Evolutionary conservation across 2,329 filamentous ascomycete genomes (phyloP), one percentile per base, ranked within the genome.

Genomic region (Sphaceloma murrayae): DNA sequence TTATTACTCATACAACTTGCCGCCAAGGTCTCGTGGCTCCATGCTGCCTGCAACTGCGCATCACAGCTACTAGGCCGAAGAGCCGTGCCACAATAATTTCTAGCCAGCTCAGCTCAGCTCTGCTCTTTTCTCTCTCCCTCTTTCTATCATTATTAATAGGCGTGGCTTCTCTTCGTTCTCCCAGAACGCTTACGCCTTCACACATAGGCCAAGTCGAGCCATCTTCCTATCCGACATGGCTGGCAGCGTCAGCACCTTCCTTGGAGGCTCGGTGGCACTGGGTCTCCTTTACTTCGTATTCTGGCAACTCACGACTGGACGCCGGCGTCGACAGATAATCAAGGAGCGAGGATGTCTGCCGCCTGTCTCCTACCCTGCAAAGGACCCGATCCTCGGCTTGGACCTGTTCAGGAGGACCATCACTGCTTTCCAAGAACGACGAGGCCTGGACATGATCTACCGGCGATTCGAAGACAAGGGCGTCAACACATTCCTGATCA

Each of bases 341-440:
- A 59, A 57, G 14, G 58, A 62, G 21, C 61, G 72, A 53, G 69
- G 69, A 36, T 75, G 73, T 55, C 58, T 69, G 38, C 63, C 65
- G 6, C 62, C 65, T n/a, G 54, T 60, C 11, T 53, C 57, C 50
- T 70, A 66, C 48, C 70, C 69, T 3, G 68, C 75, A 57, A 66
- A 65, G 45, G 77, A 78, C 51, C 70, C 67, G 0, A 52, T 79
- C 45, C 30, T 48, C 3, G 46, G 27, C 5, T 8, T 47, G n/a
- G 43, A 48, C 22, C 30, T 48, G 13, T 17, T 48, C 6, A 16
- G 22, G 10, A 31, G 38, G 3, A 14, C 46, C 1, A 3, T 50
- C 2, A 33, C 14, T 13, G 48, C 46, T 14, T 43, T 46, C 5
- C 34, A 36, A 31, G 34, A 34, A 11, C 43, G 43, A 7, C 16